Evolutionary conservation across 208 protist species (phyloP).

Genomic region (Wallacemonas rigidus): DNA sequence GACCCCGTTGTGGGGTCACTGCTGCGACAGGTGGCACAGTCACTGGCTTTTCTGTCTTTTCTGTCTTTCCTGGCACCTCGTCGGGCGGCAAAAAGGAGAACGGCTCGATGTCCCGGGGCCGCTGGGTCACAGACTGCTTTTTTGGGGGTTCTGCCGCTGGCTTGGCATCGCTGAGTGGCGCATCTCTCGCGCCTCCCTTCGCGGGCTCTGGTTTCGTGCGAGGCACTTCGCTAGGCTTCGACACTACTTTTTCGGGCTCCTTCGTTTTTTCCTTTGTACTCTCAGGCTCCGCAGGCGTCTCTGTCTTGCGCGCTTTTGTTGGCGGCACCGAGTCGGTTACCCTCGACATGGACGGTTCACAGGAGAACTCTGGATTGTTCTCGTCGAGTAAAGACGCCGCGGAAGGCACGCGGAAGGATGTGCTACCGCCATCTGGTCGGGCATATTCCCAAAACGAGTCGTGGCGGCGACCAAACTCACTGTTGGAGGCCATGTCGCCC

Average conservation of each 20-base stretch:
- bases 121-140: background rate
- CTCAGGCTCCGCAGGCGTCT: background rate
- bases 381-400: background rate
- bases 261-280: background rate
- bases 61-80: background rate
- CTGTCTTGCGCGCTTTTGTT: too few species aligned
- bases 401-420: background rate
- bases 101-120: background rate
- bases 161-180: too few species aligned
- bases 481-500: conserved; percentile 33
- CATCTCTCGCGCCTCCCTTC: too few species aligned
- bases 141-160: background rate
- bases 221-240: background rate
- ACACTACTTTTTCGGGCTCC: background rate
- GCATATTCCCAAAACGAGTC: conserved; percentile 40
- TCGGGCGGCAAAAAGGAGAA: background rate
- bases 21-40: background rate
- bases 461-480: conserved; percentile 49
- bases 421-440: conserved; percentile 3
- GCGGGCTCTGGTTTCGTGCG: too few species aligned
- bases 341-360: background rate
- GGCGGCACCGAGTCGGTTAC: background rate
- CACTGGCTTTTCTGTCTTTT: background rate
- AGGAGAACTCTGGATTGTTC: background rate
- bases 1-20: background rate